Evolutionary conservation across 225 moss, liverwort and hornwort genomes (phyloP), one percentile per base, ranked within the genome.

Genomic region (Rhytidiadelphus loreus): DNA sequence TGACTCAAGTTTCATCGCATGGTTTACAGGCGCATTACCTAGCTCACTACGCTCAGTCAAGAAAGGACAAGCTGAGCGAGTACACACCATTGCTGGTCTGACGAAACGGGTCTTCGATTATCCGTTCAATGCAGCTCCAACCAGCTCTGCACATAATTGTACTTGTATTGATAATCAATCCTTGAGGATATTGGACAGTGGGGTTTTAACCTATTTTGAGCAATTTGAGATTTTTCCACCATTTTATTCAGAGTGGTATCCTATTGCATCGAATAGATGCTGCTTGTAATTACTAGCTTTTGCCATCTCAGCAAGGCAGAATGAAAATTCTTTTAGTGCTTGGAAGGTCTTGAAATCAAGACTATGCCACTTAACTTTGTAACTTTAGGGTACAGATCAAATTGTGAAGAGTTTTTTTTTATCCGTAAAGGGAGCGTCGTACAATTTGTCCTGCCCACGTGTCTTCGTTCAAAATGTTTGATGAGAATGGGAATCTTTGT

Each of bases 31-130:
- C 91, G n/a, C 91, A 83, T 50, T 92, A 90, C 86, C 87, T 94
- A 65, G 73, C 86, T 58, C 86, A 57, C 77, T 86, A 89, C 52
- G 89, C 93, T 90, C 92, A 90, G 73, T 88, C 90, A 48, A 88
- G 93, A 91, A 90, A 84, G 89, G 92, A 88, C 77, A 92, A 94
- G 78, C 60, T 93, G 87, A 92, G 91, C 77, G 93, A 94, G 82
- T 89, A 91, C 65, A 92, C 93, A 37, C 93, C 94, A 83, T 92
- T 94, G 86, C 87, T 94, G 87, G 92, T 61, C 25, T 93, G 86
- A 93, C 37, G 41, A 70, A 86, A 84, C 56, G 68, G 62, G 60
- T 50, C 20, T 82, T 32, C 46, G 68, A 78, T 58, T 85, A 81
- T 76, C 85, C 63, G 64, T 87, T 85, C n/a, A 58, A 83, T 80